phyloP scores from a whole-genome alignment of 805 yeast genomes.

The Myxozyma udenii region DNA sequence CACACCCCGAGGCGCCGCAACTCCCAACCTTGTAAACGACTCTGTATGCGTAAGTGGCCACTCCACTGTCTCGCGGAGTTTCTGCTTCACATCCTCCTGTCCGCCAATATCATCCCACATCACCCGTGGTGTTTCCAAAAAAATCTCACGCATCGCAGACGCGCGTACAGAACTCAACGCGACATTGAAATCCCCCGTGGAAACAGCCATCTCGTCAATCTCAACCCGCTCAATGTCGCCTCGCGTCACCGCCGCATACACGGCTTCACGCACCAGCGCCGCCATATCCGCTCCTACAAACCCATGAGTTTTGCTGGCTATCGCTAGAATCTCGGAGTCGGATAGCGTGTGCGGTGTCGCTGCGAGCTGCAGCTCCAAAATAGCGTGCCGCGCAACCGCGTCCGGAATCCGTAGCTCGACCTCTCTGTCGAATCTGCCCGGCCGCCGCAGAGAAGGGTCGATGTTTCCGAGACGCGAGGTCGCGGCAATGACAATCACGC shows the following conservation, averaged over 20 bases:
- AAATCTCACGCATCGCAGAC: constrained; percentile 91
- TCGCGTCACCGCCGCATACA: constrained; percentile 72
- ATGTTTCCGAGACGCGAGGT: constrained; percentile 68
- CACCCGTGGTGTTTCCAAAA: constrained; percentile 90
- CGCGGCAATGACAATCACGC: constrained; percentile 67
- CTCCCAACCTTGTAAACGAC: constrained; percentile 72
- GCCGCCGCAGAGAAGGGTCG: constrained; percentile 73
- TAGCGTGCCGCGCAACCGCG: constrained; percentile 69
- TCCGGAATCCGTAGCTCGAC: constrained; percentile 92
- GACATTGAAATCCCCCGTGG: constrained; percentile 56
- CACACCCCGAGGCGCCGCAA: constrained; percentile 89
- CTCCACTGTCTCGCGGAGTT: constrained; percentile 85
- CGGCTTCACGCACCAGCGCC: constrained; percentile 84
- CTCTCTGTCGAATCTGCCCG: constrained; percentile 87
- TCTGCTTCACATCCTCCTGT: constrained; percentile 74
- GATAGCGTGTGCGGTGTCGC: constrained; percentile 58
- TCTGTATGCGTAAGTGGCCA: constrained; percentile 82
- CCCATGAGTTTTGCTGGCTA: constrained; percentile 86
- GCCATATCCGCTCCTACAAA: constrained; percentile 95
- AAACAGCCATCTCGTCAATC: constrained; percentile 46
- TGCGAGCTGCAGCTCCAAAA: constrained; percentile 59
- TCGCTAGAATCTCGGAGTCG: constrained; percentile 52
- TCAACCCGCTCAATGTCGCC: constrained; percentile 41
- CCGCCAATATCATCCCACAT: constrained; percentile 96
- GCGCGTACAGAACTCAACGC: constrained; percentile 84